Conservation (phyloP, 176 grass and related monocot species). For the Thalia dealbata region DNA sequence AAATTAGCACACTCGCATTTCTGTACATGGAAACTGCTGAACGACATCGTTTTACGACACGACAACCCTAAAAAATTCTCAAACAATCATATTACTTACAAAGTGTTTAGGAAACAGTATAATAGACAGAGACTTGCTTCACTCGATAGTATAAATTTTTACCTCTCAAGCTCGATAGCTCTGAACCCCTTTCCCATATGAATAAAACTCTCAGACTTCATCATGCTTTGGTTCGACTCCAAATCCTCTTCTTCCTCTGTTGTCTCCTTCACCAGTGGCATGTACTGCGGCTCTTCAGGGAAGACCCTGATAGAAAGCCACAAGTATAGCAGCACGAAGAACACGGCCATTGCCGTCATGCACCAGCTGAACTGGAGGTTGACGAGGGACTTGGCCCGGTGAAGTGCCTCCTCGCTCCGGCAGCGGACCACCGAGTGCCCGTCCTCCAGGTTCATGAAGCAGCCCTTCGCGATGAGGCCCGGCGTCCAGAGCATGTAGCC, state of each 20-base stretch:
- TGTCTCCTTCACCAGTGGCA: neutral
- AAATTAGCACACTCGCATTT: too few species aligned
- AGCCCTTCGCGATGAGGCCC: constrained; percentile 11
- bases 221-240: neutral
- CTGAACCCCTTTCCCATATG: neutral
- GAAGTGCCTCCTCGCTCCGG: neutral
- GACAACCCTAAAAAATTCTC: neutral
- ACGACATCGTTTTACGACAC: neutral
- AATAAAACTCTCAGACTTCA: neutral
- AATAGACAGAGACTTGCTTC: too few species aligned
- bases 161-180: neutral
- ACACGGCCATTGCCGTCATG: neutral
- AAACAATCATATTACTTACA: neutral
- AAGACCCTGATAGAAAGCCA: neutral
- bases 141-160: neutral
- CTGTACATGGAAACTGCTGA: too few species aligned
- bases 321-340: neutral
- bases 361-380: constrained; percentile 19
- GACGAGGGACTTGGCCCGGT: constrained; percentile 12
- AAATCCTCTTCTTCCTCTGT: neutral
- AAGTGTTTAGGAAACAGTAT: neutral
- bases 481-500: constrained; percentile 20
- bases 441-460: constrained; percentile 13
- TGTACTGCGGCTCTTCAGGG: neutral
- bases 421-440: constrained; percentile 2